These are phyloP conservation scores for Pseudopyricularia cyperi DNA, from an alignment of 2,329 filamentous ascomycete genomes.

Conservation along the genomic window DNA sequence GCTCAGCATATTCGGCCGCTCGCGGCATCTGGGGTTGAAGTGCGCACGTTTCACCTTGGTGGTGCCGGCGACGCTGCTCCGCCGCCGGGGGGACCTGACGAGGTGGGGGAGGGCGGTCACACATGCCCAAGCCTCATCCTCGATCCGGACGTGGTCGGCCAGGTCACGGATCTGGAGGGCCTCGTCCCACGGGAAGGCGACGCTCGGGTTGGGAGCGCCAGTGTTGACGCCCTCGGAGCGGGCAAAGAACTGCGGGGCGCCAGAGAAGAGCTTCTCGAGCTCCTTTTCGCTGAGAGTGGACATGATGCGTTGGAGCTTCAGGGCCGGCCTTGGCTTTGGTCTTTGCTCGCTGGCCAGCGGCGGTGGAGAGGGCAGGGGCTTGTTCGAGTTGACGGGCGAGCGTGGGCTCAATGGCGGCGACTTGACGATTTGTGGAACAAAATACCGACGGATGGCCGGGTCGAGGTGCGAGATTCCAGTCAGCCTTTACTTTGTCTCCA, in stretches of 20 bases:
- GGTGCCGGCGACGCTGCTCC: constrained; percentile 10
- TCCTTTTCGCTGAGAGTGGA: constrained; percentile 44
- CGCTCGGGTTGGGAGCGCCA: constrained; percentile 47
- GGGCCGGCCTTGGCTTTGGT: constrained; percentile 26
- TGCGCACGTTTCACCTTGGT: constrained; percentile 35
- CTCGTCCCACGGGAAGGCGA: constrained; percentile 56
- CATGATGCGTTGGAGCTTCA: constrained; percentile 46
- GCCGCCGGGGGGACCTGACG: constrained; percentile 26
- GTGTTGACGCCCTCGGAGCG: constrained; percentile 45
- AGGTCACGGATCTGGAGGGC: constrained; percentile 47
- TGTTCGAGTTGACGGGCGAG: constrained; percentile 35
- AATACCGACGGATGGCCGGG: not conserved
- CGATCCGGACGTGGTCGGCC: constrained; percentile 50
- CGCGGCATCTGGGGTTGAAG: constrained; percentile 45
- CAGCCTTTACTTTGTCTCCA: not conserved
- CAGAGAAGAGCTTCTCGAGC: constrained; percentile 59
- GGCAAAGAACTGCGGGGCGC: constrained; percentile 61
- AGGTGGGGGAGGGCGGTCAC: constrained; percentile 52
- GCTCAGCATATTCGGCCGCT: constrained; percentile 59
- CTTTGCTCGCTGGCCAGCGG: constrained; percentile 26
- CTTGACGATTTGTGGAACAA: not conserved
- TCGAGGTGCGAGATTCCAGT: constrained; percentile 6
- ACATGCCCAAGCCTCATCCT: constrained; percentile 49
- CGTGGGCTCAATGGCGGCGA: constrained; percentile 13
- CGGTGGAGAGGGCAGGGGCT: constrained; percentile 43